Conservation (phyloP, 139 green algal species). For the Yamagishiella unicocca region DNA sequence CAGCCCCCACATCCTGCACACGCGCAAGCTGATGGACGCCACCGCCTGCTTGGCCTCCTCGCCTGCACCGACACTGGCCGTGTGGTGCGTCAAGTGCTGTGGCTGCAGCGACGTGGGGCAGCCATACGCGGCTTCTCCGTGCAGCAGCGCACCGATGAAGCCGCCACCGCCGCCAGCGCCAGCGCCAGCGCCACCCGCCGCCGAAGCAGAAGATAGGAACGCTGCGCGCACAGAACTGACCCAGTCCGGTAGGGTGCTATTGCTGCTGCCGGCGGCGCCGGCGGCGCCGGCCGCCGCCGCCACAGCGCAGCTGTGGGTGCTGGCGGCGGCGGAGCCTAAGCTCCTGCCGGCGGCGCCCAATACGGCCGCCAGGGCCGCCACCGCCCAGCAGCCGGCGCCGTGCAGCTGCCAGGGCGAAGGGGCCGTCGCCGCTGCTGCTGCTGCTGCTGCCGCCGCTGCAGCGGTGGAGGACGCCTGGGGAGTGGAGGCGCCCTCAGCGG, state of each 20-base stretch:
- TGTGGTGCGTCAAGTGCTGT: too few relatives aligned
- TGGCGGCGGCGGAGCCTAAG: background rate
- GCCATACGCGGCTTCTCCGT: background rate
- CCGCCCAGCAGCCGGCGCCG: slow-evolving; percentile 15
- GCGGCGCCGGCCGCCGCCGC: background rate
- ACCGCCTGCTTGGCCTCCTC: background rate
- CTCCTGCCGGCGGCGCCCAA: background rate
- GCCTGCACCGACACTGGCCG: too few relatives aligned
- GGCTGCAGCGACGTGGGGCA: background rate
- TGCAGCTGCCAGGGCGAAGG: slow-evolving; percentile 15
- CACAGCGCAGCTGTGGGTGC: background rate
- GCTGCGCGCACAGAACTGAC: background rate
- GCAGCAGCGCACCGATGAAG: background rate
- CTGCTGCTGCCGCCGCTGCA: background rate
- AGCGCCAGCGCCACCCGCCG: background rate
- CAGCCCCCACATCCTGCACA: background rate
- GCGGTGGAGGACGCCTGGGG: too few relatives aligned
- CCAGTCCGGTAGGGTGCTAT: background rate
- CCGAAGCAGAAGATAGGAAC: background rate
- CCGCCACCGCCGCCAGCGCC: background rate
- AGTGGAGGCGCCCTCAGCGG: too few relatives aligned
- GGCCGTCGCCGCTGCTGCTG: too few relatives aligned
- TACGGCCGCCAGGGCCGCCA: background rate
- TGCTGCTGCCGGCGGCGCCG: background rate
- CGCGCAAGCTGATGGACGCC: background rate